Evolutionary conservation across 345 rosid genomes (phyloP).

Genomic region (Cardiospermum halicacabum): DNA sequence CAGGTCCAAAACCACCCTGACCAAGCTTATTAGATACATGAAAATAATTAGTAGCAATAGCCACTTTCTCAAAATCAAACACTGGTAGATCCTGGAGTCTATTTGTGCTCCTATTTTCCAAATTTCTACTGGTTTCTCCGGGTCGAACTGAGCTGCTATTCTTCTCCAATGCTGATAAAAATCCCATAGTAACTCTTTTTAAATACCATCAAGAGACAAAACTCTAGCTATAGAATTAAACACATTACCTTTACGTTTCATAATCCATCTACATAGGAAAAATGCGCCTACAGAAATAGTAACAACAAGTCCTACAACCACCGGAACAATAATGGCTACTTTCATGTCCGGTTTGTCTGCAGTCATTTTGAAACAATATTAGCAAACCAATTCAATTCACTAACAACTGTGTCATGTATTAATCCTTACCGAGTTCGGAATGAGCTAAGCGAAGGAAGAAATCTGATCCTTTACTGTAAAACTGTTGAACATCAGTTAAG

Average conservation of each 20-base stretch:
- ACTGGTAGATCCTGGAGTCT: not conserved
- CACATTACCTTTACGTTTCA: not conserved
- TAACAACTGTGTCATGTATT: not conserved
- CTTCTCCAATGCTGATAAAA: not conserved
- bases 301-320: not conserved
- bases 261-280: not conserved
- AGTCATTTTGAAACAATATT: not conserved
- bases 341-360: not conserved
- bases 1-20: not conserved
- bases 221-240: not conserved
- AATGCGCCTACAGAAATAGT: not conserved
- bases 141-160: not conserved
- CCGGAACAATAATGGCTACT: not conserved
- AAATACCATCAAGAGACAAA: not conserved
- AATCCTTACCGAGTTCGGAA: constrained; percentile 29
- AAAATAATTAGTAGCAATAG: not conserved
- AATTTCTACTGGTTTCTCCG: not conserved
- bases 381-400: not conserved
- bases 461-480: constrained; percentile 28
- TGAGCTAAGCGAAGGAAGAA: constrained; percentile 35
- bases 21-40: not conserved
- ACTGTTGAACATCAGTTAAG: constrained; percentile 36
- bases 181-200: not conserved
- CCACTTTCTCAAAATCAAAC: not conserved
- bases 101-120: not conserved